Evolutionary conservation across 306 rosid species (phyloP).

Genomic region (Trifolium fragiferum): DNA sequence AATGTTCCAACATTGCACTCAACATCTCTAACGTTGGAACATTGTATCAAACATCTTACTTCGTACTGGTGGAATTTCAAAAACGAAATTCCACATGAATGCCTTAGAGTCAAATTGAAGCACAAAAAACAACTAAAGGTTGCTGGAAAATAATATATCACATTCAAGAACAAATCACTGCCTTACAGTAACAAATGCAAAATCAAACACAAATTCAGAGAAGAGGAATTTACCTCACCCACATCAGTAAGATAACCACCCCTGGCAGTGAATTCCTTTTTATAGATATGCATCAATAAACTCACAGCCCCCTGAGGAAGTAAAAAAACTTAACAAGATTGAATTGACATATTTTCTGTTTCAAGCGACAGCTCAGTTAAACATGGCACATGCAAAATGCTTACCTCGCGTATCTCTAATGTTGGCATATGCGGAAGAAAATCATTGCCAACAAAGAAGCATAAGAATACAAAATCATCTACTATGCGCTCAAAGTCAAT

Average conservation of each 20-base stretch:
- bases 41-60: no score
- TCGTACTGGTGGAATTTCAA: no score
- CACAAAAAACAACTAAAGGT: constrained; percentile 27
- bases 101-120: constrained; percentile 26
- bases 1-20: no score
- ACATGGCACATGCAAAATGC: constrained; percentile 40
- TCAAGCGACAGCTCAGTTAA: constrained; percentile 35
- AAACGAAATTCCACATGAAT: constrained; percentile 13
- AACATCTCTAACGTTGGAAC: no score
- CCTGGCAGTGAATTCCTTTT: constrained; percentile 83
- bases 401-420: constrained; percentile 94
- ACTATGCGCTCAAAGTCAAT: constrained; percentile 73
- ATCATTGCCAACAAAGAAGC: constrained; percentile 93
- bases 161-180: constrained; percentile 21
- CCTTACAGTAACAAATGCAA: constrained; percentile 12
- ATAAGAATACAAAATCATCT: constrained; percentile 89
- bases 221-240: constrained; percentile 82
- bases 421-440: constrained; percentile 99
- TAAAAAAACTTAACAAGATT: constrained; percentile 33
- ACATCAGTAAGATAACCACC: constrained; percentile 99
- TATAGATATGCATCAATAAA: constrained; percentile 90
- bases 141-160: constrained; percentile 22
- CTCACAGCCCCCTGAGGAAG: constrained; percentile 88
- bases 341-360: constrained; percentile 30
- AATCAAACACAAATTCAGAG: constrained; percentile 9